Evolutionary conservation across 805 yeast species (phyloP).

Genomic region (Cyberlindnera bimundalis): DNA sequence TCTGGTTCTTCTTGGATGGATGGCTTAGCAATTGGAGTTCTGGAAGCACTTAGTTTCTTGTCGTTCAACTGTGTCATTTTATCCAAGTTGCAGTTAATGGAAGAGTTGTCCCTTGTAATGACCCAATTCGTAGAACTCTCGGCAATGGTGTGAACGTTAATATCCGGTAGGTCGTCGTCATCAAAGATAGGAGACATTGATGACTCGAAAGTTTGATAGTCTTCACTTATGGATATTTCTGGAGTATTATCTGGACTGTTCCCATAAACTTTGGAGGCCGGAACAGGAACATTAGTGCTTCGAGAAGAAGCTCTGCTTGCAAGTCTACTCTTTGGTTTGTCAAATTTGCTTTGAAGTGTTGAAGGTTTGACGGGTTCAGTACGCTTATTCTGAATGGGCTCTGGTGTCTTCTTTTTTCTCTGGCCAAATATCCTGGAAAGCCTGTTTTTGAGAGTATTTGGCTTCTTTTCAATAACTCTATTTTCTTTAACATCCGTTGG

Average conservation of each 20-base stretch:
- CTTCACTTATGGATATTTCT: slow-evolving; percentile 15
- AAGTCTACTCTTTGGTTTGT: not conserved
- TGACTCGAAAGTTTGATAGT: slow-evolving; percentile 23
- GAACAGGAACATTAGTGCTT: not conserved
- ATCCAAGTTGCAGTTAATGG: slow-evolving; percentile 17
- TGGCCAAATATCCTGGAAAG: slow-evolving; percentile 25
- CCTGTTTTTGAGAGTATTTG: slow-evolving; percentile 21
- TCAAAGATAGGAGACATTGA: slow-evolving; percentile 25
- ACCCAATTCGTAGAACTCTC: slow-evolving; percentile 17
- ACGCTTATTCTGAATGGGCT: no score
- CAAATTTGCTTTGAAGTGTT: slow-evolving; percentile 4
- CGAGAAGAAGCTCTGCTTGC: not conserved
- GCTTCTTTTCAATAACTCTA: slow-evolving; percentile 12
- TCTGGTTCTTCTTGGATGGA: not conserved
- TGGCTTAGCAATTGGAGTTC: not conserved
- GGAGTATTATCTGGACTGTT: slow-evolving; percentile 8
- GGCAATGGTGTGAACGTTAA: slow-evolving; percentile 11
- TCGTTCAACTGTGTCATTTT: slow-evolving; percentile 8
- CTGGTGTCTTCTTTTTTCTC: slow-evolving; percentile 7
- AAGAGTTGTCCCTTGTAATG: slow-evolving; percentile 23
- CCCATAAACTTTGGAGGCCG: not conserved
- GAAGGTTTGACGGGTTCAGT: no score
- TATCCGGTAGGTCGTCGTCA: slow-evolving; percentile 21
- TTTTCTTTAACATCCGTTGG: no score
- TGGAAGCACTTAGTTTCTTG: not conserved